phyloP scores from a whole-genome alignment of 2,329 filamentous ascomycete genomes.

The Cercospora sesami region DNA sequence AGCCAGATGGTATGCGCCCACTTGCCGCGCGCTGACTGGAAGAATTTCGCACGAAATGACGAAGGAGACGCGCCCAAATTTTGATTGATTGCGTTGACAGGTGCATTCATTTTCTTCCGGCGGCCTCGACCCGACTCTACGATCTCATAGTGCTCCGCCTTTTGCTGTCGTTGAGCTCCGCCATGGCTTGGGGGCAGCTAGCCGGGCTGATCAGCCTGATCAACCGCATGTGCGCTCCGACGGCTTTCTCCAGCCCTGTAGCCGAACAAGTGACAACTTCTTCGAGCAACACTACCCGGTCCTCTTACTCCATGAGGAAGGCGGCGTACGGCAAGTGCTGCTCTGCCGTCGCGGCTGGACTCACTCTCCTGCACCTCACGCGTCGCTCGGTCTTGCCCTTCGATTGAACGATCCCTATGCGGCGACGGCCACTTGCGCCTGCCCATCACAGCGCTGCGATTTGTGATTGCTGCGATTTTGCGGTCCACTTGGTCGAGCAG shows the following conservation, averaged over 20 bases:
- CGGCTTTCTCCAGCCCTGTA: neutral
- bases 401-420: neutral
- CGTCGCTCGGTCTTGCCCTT: neutral
- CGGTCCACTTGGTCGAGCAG: neutral
- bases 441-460: neutral
- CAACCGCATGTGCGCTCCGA: neutral
- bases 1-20: neutral
- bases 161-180: neutral
- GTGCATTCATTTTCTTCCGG: neutral
- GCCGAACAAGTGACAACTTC: neutral
- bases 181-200: neutral
- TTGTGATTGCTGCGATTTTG: neutral
- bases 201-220: neutral
- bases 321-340: neutral
- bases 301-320: slow-evolving; percentile 7
- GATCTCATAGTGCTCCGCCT: neutral
- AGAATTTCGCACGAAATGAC: neutral
- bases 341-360: neutral
- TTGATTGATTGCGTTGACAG: neutral
- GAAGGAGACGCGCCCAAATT: neutral
- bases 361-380: neutral
- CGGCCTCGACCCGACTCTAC: neutral
- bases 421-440: neutral
- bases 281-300: neutral
- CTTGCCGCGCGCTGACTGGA: neutral